Base-by-base conservation (phyloP, 2,329 filamentous ascomycete species). In the Trichoderma sp. region DNA sequence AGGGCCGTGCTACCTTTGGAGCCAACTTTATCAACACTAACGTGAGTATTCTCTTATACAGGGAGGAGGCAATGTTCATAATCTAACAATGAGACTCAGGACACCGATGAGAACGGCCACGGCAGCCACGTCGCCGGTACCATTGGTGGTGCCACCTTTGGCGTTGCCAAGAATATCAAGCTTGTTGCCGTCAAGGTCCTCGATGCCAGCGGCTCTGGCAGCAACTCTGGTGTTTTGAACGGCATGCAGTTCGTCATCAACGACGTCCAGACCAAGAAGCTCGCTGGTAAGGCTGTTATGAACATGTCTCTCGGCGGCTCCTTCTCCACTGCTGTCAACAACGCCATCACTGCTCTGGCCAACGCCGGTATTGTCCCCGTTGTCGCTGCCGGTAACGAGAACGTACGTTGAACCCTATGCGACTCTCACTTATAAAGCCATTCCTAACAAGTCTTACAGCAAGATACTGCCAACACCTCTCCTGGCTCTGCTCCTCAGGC, bases 121-220 rank as follows among this genome's bases (percentile, higher is more conserved):
- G 90, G 90, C 53, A 89, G 84, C 70, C 90, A 91, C 81, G 88
- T 90, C 30, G 85, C 88, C 11, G 90, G 88, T 28, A 91, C 88
- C 17, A 87, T 90, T 57, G 90, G 83, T 26, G 88, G 88, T 39
- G 82, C 81, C 68, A 90, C 86, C 3, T 91, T 88, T 72, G 90
- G 90, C 73, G 88, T 91, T 6, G 87, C 89, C 75, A 90, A 90
- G 81, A 85, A 85, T 68, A 85, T 84, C 70, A 80, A 81, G 68
- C 79, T 90, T 58, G 79, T 89, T 67, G 87, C 84, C 47, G 88
- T 91, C 80, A 91, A 91, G 83, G 88, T 91, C 8, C 83, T 90
- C n/a, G 85, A 85, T 70, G 85, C 76, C 55, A 61, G 77, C 5
- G 82, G 82, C 28, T 74, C 75, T 13, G 82, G 82, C 32, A 75